Conservation (phyloP, 805 yeast species). For the Hanseniaspora singularis region DNA sequence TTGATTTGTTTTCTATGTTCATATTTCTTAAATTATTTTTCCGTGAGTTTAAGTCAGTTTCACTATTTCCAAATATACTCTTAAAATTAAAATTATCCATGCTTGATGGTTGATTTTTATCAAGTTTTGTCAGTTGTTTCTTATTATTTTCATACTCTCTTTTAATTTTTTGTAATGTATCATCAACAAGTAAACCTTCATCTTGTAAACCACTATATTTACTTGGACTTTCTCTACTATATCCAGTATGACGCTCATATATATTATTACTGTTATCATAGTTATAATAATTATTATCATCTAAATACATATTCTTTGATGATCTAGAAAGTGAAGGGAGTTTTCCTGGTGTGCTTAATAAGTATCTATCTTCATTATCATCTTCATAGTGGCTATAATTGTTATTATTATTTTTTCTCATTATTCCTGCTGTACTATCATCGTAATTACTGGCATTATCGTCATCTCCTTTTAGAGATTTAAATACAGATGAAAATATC, state of each 20-base stretch:
- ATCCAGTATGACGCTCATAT: too few relatives aligned
- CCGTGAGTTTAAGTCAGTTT: background rate
- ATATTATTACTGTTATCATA: background rate
- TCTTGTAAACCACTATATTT: too few relatives aligned
- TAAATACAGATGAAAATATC: slow-evolving; percentile 13
- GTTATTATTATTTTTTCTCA: background rate
- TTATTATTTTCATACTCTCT: slow-evolving; percentile 12
- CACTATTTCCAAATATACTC: slow-evolving; percentile 13
- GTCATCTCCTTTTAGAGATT: background rate
- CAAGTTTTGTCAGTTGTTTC: background rate
- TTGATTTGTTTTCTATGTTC: background rate
- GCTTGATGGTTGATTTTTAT: too few relatives aligned
- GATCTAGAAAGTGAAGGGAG: background rate
- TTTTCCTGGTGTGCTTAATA: background rate
- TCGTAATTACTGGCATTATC: background rate
- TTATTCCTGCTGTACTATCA: slow-evolving; percentile 11
- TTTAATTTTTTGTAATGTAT: slow-evolving; percentile 8
- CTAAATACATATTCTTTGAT: background rate
- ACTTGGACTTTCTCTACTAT: too few relatives aligned
- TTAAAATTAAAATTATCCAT: background rate
- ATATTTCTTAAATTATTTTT: background rate
- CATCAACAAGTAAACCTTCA: background rate
- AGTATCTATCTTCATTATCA: slow-evolving; percentile 6
- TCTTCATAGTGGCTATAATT: background rate
- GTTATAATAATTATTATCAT: slow-evolving; percentile 2